Conservation (phyloP, 2,329 filamentous ascomycete species). For the Fusarium floridanum region DNA sequence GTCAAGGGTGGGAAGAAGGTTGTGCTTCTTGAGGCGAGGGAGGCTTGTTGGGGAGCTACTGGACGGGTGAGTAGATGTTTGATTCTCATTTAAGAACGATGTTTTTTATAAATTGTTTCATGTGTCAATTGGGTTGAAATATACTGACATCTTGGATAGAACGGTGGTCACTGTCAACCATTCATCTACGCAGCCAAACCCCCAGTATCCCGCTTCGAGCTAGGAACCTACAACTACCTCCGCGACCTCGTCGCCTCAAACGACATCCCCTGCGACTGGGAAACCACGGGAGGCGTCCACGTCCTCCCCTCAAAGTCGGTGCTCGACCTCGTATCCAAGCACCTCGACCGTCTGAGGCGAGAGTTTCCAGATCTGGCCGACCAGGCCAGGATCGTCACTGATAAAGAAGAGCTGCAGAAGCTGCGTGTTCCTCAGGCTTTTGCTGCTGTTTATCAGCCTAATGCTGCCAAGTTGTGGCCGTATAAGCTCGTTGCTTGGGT, state of each 20-base stretch:
- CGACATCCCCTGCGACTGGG: slow-evolving; percentile 78
- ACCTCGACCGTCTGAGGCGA: slow-evolving; percentile 64
- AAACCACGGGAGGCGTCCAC: slow-evolving; percentile 72
- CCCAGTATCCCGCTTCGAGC: slow-evolving; percentile 77
- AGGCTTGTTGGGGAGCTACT: slow-evolving; percentile 87
- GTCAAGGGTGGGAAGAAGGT: slow-evolving; percentile 66
- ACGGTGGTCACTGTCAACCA: slow-evolving; percentile 82
- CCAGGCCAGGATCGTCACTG: slow-evolving; percentile 57
- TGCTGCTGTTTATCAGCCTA: slow-evolving; percentile 73
- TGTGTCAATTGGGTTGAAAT: background rate
- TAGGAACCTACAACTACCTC: slow-evolving; percentile 75
- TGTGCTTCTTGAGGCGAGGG: slow-evolving; percentile 81
- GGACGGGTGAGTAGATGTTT: slow-evolving; percentile 70
- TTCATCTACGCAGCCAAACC: slow-evolving; percentile 71
- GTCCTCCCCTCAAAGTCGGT: slow-evolving; percentile 69
- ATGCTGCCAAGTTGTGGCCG: slow-evolving; percentile 81
- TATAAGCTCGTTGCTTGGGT: slow-evolving; percentile 86
- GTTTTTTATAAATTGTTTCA: background rate
- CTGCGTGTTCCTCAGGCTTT: slow-evolving; percentile 68
- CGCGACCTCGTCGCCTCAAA: slow-evolving; percentile 68
- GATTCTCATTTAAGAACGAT: background rate
- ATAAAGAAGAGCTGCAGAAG: slow-evolving; percentile 57
- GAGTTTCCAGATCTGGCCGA: slow-evolving; percentile 69
- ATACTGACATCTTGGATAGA: slow-evolving; percentile 55
- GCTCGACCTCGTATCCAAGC: slow-evolving; percentile 63